These are phyloP conservation scores for Pseudogymnoascus sp. DNA, from an alignment of 2,329 filamentous ascomycete genomes.

Conservation along the genomic window DNA sequence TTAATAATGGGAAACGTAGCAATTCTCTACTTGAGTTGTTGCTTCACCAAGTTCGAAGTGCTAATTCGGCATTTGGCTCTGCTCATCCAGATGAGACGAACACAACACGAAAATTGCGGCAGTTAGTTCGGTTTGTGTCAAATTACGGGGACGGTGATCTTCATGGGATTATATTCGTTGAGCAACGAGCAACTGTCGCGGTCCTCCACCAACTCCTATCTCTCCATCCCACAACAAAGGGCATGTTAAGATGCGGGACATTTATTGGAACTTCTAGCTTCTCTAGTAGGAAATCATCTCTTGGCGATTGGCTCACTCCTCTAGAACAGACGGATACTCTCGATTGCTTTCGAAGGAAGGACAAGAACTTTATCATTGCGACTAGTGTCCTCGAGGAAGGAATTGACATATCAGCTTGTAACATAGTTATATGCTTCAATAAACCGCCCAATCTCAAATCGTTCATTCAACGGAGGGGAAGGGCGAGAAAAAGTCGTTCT, in stretches of 20 bases:
- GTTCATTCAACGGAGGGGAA: constrained; percentile 56
- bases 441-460: constrained; percentile 52
- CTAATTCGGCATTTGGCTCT: constrained; percentile 14
- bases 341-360: constrained; percentile 43
- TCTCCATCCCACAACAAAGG: constrained; percentile 38
- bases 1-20: constrained; percentile 26
- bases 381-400: constrained; percentile 60
- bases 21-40: constrained; percentile 10
- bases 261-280: constrained; percentile 46
- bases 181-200: constrained; percentile 51
- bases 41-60: constrained; percentile 17
- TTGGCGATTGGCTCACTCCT: constrained; percentile 33
- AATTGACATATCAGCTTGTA: constrained; percentile 56
- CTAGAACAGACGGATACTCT: constrained; percentile 31
- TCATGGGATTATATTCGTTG: constrained; percentile 56
- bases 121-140: constrained; percentile 45
- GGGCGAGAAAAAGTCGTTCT: constrained; percentile 49
- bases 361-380: constrained; percentile 48
- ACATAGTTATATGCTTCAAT: constrained; percentile 57
- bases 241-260: constrained; percentile 41
- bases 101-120: constrained; percentile 37
- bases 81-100: constrained; percentile 35
- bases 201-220: constrained; percentile 47
- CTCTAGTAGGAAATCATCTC: constrained; percentile 29
- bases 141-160: constrained; percentile 33